Base-by-base conservation (phyloP, 805 yeast genomes). In the Teunomyces tritomae region DNA sequence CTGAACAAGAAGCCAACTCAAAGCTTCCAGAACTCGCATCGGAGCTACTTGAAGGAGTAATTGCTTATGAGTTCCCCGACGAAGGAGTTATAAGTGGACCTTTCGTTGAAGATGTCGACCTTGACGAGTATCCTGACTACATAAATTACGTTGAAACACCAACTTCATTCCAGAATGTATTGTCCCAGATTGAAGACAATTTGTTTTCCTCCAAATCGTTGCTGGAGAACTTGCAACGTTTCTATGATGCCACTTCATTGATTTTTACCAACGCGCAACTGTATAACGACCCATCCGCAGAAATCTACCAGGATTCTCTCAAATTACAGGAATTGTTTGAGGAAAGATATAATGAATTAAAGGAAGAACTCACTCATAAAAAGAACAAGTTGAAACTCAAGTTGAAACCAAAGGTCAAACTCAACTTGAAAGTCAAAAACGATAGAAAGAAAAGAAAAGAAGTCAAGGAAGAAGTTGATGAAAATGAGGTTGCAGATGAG, bases 201-300 rank as follows among this genome's bases (percentile, higher is more conserved):
- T 37, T 37, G 29, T 5, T 37, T 16, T 37, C 40, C 7, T 26
- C 27, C 7, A 9, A 28, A 37, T 51, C 68, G 0, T 44, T 64
- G 24, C 35, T 80, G 49, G 71, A 74, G 3, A 76, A 78, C 34
- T 74, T 89, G 48, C 79, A 77, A 32, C 80, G 75, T 43, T 87
- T 89, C 57, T 68, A 77, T 47, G 76, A 73, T 16, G 85, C 84
- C 44, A 72, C 85, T 5, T 68, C 72, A 27, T 68, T 84, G 45
- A 83, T 92, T 10, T 90, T 91, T 68, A 60, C 73, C 39, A 94
- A 94, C 65, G 96, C 97, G 1, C 82, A 82, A 59, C 63, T 76
- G 1, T 92, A 83, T 66, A 92, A 91, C 64, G 86, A 83, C 50
- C 86, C 86, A 45, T 81, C 79, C 1, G 81, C 94, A 45, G 74